These are phyloP conservation scores for Heliosperma pusillum DNA, from an alignment of 148 eudicot genomes.

Conservation along the genomic window DNA sequence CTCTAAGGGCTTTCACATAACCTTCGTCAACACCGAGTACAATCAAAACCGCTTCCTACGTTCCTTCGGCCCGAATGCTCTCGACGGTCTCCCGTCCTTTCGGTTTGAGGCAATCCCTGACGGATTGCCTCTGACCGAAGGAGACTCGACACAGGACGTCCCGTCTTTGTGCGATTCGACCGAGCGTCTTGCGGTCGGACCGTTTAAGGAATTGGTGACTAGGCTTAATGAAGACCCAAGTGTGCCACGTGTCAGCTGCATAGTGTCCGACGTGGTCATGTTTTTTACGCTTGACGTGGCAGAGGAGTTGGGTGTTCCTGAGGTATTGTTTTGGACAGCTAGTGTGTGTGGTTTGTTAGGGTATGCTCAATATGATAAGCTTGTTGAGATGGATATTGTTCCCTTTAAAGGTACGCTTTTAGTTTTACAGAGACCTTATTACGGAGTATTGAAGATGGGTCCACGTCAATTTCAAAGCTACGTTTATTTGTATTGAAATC, in stretches of 20 bases:
- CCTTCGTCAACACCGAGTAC: slow-evolving; percentile 34
- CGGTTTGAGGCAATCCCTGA: slow-evolving; percentile 38
- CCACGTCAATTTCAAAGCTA: too few species aligned
- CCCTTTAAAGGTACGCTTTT: slow-evolving; percentile 34
- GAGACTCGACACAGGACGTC: slow-evolving; percentile 33
- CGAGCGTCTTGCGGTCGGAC: not conserved
- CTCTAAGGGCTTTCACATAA: slow-evolving; percentile 26
- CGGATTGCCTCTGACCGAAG: slow-evolving; percentile 33
- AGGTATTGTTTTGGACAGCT: slow-evolving; percentile 33
- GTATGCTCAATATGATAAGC: slow-evolving; percentile 23
- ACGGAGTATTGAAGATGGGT: too few species aligned
- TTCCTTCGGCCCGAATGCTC: slow-evolving; percentile 27
- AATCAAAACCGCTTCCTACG: slow-evolving; percentile 30
- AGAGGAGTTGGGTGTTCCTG: slow-evolving; percentile 29
- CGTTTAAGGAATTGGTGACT: slow-evolving; percentile 29
- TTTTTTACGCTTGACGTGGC: slow-evolving; percentile 34
- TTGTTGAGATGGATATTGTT: slow-evolving; percentile 7
- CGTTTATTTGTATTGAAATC: too few species aligned
- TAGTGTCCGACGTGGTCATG: slow-evolving; percentile 33
- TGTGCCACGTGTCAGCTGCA: slow-evolving; percentile 30
- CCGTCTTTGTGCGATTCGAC: slow-evolving; percentile 12
- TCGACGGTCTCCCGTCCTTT: slow-evolving; percentile 30
- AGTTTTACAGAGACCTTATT: too few species aligned
- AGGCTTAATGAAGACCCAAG: not conserved
- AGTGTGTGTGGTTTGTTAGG: slow-evolving; percentile 36